Evolutionary conservation across 768 basidiomycete genomes (phyloP), one percentile per base, ranked within the genome.

Genomic region (Phlebiopsis flavidoalba): DNA sequence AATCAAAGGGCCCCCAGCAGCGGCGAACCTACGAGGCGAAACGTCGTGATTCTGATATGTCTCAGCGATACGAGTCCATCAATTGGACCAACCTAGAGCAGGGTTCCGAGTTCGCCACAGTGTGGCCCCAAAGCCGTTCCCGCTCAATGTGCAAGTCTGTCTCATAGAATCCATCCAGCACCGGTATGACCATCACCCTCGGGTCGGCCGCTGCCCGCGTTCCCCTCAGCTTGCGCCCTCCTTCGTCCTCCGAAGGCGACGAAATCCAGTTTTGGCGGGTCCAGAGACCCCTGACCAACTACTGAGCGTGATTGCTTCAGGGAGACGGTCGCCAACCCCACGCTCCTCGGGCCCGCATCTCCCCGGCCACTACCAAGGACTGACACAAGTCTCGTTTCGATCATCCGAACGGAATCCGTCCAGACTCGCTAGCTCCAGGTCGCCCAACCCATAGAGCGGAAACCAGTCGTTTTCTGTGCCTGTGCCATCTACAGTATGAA

Each of bases 1-100:
- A n/a, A 2, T 17, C 77, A 37, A 79, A 79, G 35, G 48, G 48
- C 11, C 48, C n/a, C n/a, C 5, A 49, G 49, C 47, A 36, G 57
- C 53, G 50, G 4, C 71, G 73, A 1, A 65, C 71, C 6, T n/a
- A 67, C 70, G 8, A 82, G 91, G 19, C 80, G 91, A 56, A n/a
- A 88, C 86, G 4, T 93, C 92, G 0, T n/a, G 93, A 93, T 66
- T 85, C 91, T 45, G 85, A 93, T 68, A 92, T 93, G 84, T 92
- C 93, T 24, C 88, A 90, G 65, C 83, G 78, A 49, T 94, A 86
- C 70, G 92, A 94, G 71, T 83, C 85, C 7, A 84, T 93, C 58
- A 80, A 79, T 46, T n/a, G 64, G 60, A 24, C 52, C 15, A 5
- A 53, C 26, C n/a, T 3, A 37, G n/a, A 35, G 37, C 54, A 40